These are phyloP conservation scores for Rhytidiadelphus loreus DNA, from an alignment of 225 moss, liverwort and hornwort genomes.

Conservation along the genomic window DNA sequence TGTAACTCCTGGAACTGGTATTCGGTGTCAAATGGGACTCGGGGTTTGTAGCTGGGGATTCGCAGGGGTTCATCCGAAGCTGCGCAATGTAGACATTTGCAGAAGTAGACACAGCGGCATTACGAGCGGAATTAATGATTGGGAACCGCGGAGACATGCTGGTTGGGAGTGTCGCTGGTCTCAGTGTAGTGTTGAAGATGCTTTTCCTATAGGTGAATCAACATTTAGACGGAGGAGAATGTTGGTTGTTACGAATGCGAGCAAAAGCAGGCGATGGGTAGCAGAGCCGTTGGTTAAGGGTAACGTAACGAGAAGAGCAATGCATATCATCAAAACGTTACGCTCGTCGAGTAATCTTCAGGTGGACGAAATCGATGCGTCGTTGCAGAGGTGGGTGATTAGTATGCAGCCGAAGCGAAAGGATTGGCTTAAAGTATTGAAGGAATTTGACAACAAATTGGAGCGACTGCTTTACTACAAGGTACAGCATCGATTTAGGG, in stretches of 20 bases:
- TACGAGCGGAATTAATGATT: not conserved
- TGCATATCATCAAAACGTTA: constrained; percentile 51
- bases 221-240: not conserved
- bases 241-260: constrained; percentile 3
- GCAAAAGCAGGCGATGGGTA: constrained; percentile 38
- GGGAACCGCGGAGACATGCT: not conserved
- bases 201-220: not conserved
- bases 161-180: not conserved
- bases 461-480: constrained; percentile 51
- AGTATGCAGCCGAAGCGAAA: constrained; percentile 52
- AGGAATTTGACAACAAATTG: constrained; percentile 60
- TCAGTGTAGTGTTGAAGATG: not conserved
- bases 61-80: not conserved
- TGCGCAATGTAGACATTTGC: not conserved
- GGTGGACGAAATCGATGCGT: constrained; percentile 21
- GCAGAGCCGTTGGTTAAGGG: constrained; percentile 51
- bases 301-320: constrained; percentile 51
- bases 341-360: constrained; percentile 17
- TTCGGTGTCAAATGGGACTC: not conserved
- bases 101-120: not conserved
- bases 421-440: constrained; percentile 71
- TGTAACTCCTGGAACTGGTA: not conserved
- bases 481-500: constrained; percentile 10
- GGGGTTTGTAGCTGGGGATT: not conserved
- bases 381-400: constrained; percentile 49